phyloP scores from a whole-genome alignment of 2,329 filamentous ascomycete species.

The Phialemoniopsis sp. region DNA sequence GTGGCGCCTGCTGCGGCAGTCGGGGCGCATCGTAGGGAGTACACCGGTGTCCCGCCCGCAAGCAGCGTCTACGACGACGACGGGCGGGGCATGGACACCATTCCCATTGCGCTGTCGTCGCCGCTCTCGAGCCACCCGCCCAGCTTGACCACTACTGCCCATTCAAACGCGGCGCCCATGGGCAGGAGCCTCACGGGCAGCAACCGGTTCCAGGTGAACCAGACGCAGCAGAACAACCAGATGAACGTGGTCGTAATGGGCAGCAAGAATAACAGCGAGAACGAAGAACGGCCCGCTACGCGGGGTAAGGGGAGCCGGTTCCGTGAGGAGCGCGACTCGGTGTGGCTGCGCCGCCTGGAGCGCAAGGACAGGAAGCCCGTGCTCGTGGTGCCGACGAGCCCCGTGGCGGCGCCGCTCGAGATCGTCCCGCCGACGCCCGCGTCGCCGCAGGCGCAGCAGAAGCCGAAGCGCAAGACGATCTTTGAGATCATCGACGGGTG shows the following conservation, averaged over 20 bases:
- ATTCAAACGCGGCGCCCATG: no score
- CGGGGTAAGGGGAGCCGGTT: conserved; percentile 3
- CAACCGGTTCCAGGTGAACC: no score
- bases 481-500: conserved; percentile 46
- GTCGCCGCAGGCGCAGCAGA: conserved; percentile 9
- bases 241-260: no score
- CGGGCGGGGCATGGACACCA: conserved; percentile 3
- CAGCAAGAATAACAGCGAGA: no score
- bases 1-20: conserved; percentile 1
- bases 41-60: not conserved
- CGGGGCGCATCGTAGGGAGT: conserved; percentile 1
- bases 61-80: not conserved
- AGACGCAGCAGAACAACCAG: no score
- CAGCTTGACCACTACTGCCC: no score
- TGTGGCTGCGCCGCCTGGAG: conserved; percentile 1
- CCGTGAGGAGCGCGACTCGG: conserved; percentile 5
- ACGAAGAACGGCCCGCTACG: not conserved
- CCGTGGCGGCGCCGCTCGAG: conserved; percentile 1
- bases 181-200: no score
- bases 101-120: conserved; percentile 7
- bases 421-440: conserved; percentile 4
- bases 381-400: conserved; percentile 8
- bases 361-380: not conserved
- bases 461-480: conserved; percentile 40
- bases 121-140: no score